Evolutionary conservation across 345 rosid genomes (phyloP), one percentile per base, ranked within the genome.

Genomic region (Chamaenerion angustifolium): DNA sequence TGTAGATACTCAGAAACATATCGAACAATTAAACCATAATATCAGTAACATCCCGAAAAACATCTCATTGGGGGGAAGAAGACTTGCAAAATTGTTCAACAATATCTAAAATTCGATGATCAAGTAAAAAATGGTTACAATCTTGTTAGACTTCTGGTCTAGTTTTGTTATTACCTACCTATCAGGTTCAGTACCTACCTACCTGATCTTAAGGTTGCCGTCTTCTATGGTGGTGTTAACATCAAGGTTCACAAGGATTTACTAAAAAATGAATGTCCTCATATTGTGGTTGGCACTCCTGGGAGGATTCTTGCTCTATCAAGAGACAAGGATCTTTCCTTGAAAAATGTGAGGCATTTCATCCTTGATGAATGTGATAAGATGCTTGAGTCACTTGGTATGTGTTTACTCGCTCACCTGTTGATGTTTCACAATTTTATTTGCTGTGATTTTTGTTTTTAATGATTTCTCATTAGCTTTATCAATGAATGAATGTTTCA

Each of bases 331-430:
- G 95, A 88, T 46, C 99, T 92, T 51, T 80, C 95, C 12, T 75
- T 92, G 69, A 92, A 92, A 78, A 92, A 92, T 70, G 99, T 84
- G 64, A 84, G 99, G 78, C 99, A 92, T 72, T 92, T 92, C 63
- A 92, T 92, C 61, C 94, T 92, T 56, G 96, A 88, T 51, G 99
- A 92, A 73, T 92, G 99, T 69, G 99, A 92, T 63, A 92, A 92
- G 66, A 92, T 92, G 99, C 99, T 92, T 4, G 94, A 92, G 65
- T 92, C 99, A 42, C 99, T 92, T 54, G 94, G 99, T 92, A 73
- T 52, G 45, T 18, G 27, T 23, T 23, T 2, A 23, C 27, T 5
- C 2, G 27, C 5, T 23, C 27, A n/a, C n/a, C 5, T 23, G 3
- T 23, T 23, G 5, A 23, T 23, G 27, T 23, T 23, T 23, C 27